Evolutionary conservation across 2,329 filamentous ascomycete genomes (phyloP), one percentile per base, ranked within the genome.

Genomic region (Rhynchosporium secalis): DNA sequence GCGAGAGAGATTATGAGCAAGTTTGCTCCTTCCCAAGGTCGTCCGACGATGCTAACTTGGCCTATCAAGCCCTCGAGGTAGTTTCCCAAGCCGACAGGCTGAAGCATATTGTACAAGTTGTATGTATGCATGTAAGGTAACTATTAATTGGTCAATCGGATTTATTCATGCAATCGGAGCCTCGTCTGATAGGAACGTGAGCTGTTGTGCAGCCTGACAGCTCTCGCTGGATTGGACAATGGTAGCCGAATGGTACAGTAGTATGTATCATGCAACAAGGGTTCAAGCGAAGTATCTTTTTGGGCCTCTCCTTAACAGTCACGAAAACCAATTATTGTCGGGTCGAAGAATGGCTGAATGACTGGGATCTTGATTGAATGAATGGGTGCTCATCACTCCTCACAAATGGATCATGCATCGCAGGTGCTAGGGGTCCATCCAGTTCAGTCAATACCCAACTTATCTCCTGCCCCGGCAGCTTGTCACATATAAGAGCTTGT

Each of bases 1-100:
- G 61, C 57, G 61, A 61, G 63, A 65, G 61, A 61, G 63, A 65
- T 52, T 65, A 63, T 65, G 61, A 65, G 63, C 61, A 63, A 55
- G 46, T 65, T 65, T 52, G 36, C 33, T 46, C 46, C 26, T 9
- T 26, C 43, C 56, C 46, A 59, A 51, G 57, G 56, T 33, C 26
- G 46, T 40, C 9, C 38, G 58, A 54, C 47, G 43, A 46, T 40
- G 20, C 36, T 9, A 48, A 20, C 48, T 65, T 65, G 60, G 59
- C 60, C 51, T 20, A 40, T 65, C 47, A 60, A 58, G 56, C 60
- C 56, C 59, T 40, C 60, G 60, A 62, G 57, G 41, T 58, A 38
- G 54, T 62, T 60, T 62, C 12, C 33, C 20, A 26, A 33, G 26
- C 55, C 28, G 12, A 51, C 28, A 40, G 54, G 40, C 43, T 38